Evolutionary conservation across 2,329 filamentous ascomycete genomes (phyloP).

Genomic region (Pseudogymnoascus sp.): DNA sequence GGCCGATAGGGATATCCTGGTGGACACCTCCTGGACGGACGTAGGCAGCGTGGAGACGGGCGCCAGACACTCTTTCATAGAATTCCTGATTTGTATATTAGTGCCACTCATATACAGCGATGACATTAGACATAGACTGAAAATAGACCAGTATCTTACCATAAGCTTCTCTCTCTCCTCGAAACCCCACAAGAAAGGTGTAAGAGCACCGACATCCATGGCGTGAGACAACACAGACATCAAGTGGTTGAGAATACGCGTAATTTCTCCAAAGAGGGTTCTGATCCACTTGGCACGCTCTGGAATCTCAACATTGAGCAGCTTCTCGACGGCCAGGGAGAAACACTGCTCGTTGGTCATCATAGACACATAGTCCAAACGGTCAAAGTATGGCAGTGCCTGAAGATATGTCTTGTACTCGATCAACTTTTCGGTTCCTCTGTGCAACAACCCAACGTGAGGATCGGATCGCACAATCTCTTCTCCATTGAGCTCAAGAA

Average conservation of each 20-base stretch:
- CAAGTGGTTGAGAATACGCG: constrained; percentile 87
- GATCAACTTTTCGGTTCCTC: constrained; percentile 98
- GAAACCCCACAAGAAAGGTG: constrained; percentile 98
- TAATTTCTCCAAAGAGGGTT: constrained; percentile 92
- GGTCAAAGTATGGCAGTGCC: constrained; percentile 96
- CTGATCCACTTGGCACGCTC: constrained; percentile 95
- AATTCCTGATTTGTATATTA: constrained; percentile 65
- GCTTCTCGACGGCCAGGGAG: constrained; percentile 91
- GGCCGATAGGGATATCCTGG: constrained; percentile 86
- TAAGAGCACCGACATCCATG: constrained; percentile 97
- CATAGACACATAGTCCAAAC: constrained; percentile 98
- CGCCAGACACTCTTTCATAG: constrained; percentile 97
- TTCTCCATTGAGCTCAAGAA: constrained; percentile 95
- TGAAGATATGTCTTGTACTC: constrained; percentile 99
- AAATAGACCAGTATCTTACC: constrained; percentile 50
- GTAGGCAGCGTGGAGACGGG: constrained; percentile 94
- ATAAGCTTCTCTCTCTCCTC: constrained; percentile 99
- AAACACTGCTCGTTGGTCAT: constrained; percentile 99
- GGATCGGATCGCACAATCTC: constrained; percentile 95
- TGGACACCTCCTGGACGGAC: constrained; percentile 93
- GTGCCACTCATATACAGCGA: constrained; percentile 11
- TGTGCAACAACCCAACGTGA: constrained; percentile 91
- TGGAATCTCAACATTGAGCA: constrained; percentile 93
- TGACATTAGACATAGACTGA: background rate
- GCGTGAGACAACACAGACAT: constrained; percentile 97